phyloP scores from a whole-genome alignment of 179 eudicot species.

The Spinacia oleracea region DNA sequence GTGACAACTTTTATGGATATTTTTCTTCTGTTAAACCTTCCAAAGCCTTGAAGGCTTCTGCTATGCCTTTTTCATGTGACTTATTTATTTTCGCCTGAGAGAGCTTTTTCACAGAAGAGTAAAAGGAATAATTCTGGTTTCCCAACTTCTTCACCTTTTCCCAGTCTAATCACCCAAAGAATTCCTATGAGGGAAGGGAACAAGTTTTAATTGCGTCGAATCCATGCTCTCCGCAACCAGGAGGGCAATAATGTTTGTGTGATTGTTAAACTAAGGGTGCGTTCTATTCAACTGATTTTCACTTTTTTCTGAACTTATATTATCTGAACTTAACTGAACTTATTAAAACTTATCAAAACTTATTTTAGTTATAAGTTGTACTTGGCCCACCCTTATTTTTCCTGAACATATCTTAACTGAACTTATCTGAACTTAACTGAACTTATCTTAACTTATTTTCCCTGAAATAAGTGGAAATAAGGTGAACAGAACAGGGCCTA shows the following conservation, averaged over 20 bases:
- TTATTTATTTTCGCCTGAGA: neutral
- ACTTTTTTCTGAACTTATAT: no score
- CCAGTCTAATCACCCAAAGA: neutral
- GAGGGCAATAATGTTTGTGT: neutral
- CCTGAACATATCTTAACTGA: no score
- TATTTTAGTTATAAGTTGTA: no score
- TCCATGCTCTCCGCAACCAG: neutral
- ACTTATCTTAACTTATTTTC: no score
- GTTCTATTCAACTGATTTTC: no score
- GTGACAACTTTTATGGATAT: neutral
- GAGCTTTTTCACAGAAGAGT: neutral
- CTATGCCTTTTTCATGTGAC: neutral
- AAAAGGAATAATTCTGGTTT: neutral
- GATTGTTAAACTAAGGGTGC: neutral
- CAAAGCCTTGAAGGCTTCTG: neutral
- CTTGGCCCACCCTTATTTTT: no score
- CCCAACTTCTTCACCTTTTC: neutral
- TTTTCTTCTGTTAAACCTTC: neutral
- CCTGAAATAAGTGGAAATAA: no score
- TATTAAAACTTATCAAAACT: no score
- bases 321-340: no score
- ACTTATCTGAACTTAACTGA: no score
- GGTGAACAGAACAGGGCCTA: no score
- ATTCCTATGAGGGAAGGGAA: neutral
- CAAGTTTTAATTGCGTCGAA: neutral